These are phyloP conservation scores for Neurospora tetrasperma DNA, from an alignment of 495 filamentous ascomycete genomes.

Conservation along the genomic window DNA sequence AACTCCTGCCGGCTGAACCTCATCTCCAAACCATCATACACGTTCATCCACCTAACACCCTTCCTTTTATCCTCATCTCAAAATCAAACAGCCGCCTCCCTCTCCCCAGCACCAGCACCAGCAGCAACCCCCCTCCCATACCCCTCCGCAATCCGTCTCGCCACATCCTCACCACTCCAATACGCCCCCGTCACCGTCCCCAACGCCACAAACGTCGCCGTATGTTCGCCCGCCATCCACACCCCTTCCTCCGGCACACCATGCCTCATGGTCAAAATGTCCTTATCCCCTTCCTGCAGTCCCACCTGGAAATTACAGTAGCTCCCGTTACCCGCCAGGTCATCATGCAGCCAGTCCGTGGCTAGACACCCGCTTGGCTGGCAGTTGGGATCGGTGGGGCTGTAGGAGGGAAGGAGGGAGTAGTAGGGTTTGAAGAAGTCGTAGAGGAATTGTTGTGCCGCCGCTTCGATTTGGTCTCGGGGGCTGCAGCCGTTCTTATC, in stretches of 20 bases:
- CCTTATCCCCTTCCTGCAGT: conserved; percentile 55
- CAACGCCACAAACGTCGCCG: conserved; percentile 76
- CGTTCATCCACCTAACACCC: neutral
- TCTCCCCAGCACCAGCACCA: neutral
- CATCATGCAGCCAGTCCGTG: conserved; percentile 75
- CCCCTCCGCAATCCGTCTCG: conserved; percentile 44
- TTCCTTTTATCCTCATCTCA: neutral
- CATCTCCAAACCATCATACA: neutral
- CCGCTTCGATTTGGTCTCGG: neutral
- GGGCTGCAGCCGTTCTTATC: neutral
- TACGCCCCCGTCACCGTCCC: conserved; percentile 86
- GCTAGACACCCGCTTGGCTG: conserved; percentile 51
- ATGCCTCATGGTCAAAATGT: conserved; percentile 62
- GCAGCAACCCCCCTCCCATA: conserved; percentile 12
- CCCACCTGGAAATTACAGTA: conserved; percentile 87
- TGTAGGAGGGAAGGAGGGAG: conserved; percentile 61
- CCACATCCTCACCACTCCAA: conserved; percentile 82
- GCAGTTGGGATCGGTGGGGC: conserved; percentile 41
- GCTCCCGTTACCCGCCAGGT: conserved; percentile 77
- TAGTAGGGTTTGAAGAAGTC: conserved; percentile 68
- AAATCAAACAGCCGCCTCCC: neutral
- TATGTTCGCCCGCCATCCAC: conserved; percentile 95
- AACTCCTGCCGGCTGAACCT: neutral
- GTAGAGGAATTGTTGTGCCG: conserved; percentile 27
- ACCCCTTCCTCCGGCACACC: conserved; percentile 60